Percentiles rank a stretch among this genome's conserved stretches.
phyloP scores from a whole-genome alignment of 495 filamentous ascomycete genomes.

The Neurospora sp. region DNA sequence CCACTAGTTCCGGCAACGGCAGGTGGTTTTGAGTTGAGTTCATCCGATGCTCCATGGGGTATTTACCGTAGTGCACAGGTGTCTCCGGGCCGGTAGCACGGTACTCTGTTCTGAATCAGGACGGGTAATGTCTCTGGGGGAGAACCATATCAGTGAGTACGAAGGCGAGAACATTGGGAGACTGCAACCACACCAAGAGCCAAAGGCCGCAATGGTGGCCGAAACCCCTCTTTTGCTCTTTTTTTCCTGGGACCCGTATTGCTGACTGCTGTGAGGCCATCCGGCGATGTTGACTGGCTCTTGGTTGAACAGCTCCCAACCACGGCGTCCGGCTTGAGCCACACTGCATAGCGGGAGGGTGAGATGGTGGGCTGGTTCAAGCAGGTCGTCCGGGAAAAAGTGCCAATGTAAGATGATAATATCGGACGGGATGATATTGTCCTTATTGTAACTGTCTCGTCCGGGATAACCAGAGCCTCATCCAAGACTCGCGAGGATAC shows the following conservation, averaged over 20 bases:
- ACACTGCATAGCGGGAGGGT: conserved; percentile 2
- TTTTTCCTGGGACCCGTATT: not conserved
- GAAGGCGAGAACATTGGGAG: not conserved
- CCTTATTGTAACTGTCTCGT: not conserved
- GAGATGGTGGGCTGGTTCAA: conserved; percentile 4
- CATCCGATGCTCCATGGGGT: not conserved
- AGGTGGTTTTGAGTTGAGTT: not conserved
- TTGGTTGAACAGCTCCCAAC: conserved; percentile 1
- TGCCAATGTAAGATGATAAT: not conserved
- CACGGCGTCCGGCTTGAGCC: conserved; percentile 9
- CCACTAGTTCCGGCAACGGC: not conserved
- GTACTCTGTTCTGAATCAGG: not conserved
- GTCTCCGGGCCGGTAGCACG: not conserved
- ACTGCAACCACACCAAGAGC: not conserved
- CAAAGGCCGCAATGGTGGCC: not conserved
- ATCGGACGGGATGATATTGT: not conserved
- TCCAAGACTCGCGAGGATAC: not conserved
- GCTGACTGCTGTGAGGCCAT: not conserved
- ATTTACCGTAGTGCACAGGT: not conserved
- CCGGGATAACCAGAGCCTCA: not conserved
- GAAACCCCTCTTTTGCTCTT: not conserved
- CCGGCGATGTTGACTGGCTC: not conserved
- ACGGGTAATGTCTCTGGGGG: not conserved
- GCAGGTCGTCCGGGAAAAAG: not conserved
- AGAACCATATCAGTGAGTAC: not conserved